Evolutionary conservation across 768 basidiomycete species (phyloP), one percentile per base, ranked within the genome.

Genomic region (Collybiopsis confluens): DNA sequence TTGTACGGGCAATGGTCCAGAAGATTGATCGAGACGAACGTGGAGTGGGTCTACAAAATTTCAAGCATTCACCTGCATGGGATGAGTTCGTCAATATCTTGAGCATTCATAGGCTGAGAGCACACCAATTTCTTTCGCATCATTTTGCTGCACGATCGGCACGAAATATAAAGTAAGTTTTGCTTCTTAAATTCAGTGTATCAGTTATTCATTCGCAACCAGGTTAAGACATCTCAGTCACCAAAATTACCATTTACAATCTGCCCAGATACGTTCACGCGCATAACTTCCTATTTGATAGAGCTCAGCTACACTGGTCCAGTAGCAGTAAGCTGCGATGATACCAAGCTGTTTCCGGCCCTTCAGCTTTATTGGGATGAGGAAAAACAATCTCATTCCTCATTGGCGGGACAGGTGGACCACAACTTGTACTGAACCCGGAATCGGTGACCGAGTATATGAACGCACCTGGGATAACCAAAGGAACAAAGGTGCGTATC

Each of bases 21-120:
- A 53, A 59, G 7, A 16, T 36, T 0, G 71, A 73, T 11, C 46
- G 60, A 1, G 56, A 69, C 20, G 60, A 61, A 2, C 58, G 62
- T 0, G 70, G 70, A 0, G 60, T 65, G 1, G 70, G 70, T 0
- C 59, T 61, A 54, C 70, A 70, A 47, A 73, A 74, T 45, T 70
- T 73, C 57, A 48, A 56, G 4, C 73, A 72, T 54, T 47, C 65
- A 1, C 68, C 70, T 1, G 64, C 56, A 0, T 64, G 61, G 28
- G 62, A 67, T 5, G 68, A 74, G 24, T 65, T 71, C 33, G 54
- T 52, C 9, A 62, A 70, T 44, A 59, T 70, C 2, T 8, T 66
- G 2, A 35, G 42, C 0, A 65, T 67, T 6, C 56, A 63, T 10
- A 66, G 65, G 35, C 69, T 71, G 2, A 46, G 57, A 2, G 62